A percentile compares a stretch with the other conserved stretches of the same genome.
Conservation (phyloP, 2,329 filamentous ascomycete species). For the Trichoderma sp. region DNA sequence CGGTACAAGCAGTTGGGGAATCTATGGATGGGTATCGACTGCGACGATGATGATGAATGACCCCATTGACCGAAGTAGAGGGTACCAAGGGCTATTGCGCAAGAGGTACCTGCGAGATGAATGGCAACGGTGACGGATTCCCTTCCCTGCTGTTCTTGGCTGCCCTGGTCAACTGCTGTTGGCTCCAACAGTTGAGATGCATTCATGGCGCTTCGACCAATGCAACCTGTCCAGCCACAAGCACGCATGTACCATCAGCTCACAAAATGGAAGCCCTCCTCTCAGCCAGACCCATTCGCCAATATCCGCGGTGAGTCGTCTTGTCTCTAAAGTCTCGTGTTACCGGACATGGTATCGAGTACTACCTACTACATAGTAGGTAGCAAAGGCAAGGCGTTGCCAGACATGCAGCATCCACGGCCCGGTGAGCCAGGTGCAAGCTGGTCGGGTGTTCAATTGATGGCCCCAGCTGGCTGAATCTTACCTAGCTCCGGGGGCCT, state of each 20-base stretch:
- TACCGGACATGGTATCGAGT: too few species aligned
- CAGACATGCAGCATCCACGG: background rate
- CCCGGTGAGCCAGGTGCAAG: constrained; percentile 5
- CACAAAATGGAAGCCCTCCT: background rate
- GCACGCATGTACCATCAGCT: background rate
- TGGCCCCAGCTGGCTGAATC: too few species aligned
- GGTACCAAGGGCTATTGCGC: constrained; percentile 11
- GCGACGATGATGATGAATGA: too few species aligned
- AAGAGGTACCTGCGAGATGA: constrained; percentile 21
- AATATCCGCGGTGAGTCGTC: too few species aligned
- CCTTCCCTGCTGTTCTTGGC: background rate
- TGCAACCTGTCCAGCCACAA: background rate
- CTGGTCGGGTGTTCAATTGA: too few species aligned
- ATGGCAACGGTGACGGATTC: constrained; percentile 11
- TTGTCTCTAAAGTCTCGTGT: too few species aligned
- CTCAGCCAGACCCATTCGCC: background rate
- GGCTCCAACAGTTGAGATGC: background rate
- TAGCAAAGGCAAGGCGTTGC: background rate
- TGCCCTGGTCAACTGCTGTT: constrained; percentile 6
- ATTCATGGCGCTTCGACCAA: background rate
- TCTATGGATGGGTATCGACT: too few species aligned
- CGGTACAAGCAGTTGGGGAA: background rate
- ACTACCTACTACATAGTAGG: too few species aligned
- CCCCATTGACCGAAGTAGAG: background rate
- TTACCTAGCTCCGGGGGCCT: too few species aligned